Conservation (phyloP, 768 basidiomycete genomes). For the Termitomyces sp. region DNA sequence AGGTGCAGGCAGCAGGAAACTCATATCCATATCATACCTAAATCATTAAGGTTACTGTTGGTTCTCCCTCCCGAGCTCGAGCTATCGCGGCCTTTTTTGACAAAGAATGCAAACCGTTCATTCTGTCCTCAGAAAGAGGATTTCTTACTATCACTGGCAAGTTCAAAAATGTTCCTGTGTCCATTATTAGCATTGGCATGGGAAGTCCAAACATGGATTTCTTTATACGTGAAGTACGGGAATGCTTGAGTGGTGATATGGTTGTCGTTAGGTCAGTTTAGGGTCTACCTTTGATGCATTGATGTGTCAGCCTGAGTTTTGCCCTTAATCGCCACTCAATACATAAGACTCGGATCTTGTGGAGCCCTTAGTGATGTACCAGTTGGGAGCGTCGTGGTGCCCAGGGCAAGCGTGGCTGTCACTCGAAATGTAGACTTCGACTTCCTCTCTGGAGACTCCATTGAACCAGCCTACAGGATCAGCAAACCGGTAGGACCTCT, state of each 20-base stretch:
- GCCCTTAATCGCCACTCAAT: slow-evolving; percentile 5
- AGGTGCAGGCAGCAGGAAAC: slow-evolving; percentile 16
- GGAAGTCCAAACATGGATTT: slow-evolving; percentile 81
- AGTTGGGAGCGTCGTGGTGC: slow-evolving; percentile 74
- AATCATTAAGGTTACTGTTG: slow-evolving; percentile 58
- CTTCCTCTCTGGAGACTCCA: slow-evolving; percentile 41
- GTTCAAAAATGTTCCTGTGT: slow-evolving; percentile 57
- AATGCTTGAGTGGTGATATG: slow-evolving; percentile 63
- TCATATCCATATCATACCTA: not conserved
- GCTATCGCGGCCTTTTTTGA: slow-evolving; percentile 58
- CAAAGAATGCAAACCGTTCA: slow-evolving; percentile 51
- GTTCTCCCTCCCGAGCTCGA: slow-evolving; percentile 61
- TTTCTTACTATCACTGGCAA: slow-evolving; percentile 70
- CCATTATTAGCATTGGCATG: slow-evolving; percentile 80
- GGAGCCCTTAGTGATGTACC: slow-evolving; percentile 63
- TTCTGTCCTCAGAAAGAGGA: slow-evolving; percentile 65
- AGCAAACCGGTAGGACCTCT: slow-evolving; percentile 49
- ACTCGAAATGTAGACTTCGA: slow-evolving; percentile 75
- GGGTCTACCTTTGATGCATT: not conserved
- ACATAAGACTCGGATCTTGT: slow-evolving; percentile 76
- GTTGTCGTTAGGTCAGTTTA: slow-evolving; percentile 38
- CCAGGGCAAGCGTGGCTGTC: slow-evolving; percentile 60
- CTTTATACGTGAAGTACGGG: slow-evolving; percentile 75
- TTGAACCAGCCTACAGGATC: slow-evolving; percentile 54
- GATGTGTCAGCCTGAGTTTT: not conserved